Base-by-base conservation (phyloP, 2,329 filamentous ascomycete species). In the Fusarium devonianum region DNA sequence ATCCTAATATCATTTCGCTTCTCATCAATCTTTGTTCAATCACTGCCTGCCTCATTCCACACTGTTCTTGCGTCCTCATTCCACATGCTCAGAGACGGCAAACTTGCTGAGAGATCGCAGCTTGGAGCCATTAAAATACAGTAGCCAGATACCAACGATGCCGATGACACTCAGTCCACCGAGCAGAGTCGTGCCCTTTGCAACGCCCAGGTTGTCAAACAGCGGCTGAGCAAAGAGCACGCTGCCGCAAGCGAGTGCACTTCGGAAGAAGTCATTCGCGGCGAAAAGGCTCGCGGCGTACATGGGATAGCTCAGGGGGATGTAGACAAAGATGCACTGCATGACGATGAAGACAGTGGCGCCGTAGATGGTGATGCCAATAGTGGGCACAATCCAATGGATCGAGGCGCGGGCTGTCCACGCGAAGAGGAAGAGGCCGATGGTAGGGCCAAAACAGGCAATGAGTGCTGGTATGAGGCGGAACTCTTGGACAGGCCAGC, bases 171-270 rank as follows among this genome's bases (percentile, higher is more conserved):
- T 79, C 37, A 83, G 62, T 2, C 80, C 82, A 3, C 76, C 85
- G 5, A 88, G 73, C 23, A 88, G 60, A 51, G 75, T 81, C 1
- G 79, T 75, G 3, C 84, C 86, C 33, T 70, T 73, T 5, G 76
- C 82, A 19, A 88, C 78, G 11, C 84, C 84, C 5, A 88, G 62
- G 58, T 84, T 82, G 12, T 71, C 67, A 47, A 80, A 88, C 43
- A 88, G 73, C 5, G 85, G 84, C 35, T 79, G 75, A 0, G 80
- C 78, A 59, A 86, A 87, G 14, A 87, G 69, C 34, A 88, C 77
- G 18, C 79, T 80, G 0, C 78, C 83, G 40, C 80, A 83, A 6
- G 84, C 85, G 3, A 88, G 69, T 2, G 81, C 78, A 21, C 75
- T 78, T 29, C 82, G 75, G 67, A 80, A 78, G 65, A 84, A 81